Evolutionary conservation across 495 filamentous ascomycete genomes (phyloP), one percentile per base, ranked within the genome.

Genomic region (Letharia columbiana): DNA sequence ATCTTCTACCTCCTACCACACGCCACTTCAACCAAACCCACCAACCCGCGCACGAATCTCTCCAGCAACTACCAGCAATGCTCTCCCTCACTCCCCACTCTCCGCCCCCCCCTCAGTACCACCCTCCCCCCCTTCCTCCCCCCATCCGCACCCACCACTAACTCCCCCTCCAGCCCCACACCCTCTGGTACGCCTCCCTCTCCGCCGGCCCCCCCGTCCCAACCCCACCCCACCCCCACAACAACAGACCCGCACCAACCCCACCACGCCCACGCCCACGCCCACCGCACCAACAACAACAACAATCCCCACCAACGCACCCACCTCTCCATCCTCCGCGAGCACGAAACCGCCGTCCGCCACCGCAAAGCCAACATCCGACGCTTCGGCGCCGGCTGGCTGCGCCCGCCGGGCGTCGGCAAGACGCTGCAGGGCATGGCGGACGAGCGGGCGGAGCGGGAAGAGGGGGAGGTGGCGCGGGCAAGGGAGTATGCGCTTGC

Each of bases 351-450:
- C 64, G 81, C 83, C 64, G 75, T 91, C 13, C 83, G 83, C 66
- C 79, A 83, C 17, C 87, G 91, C 54, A 89, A 89, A 71, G 78
- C 82, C 33, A 87, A 89, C 70, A 87, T 92, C 49, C 82, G 84
- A 28, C 86, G 85, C 66, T 91, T 91, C 70, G 91, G 91, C 61
- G 83, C 79, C 69, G 83, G 83, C 39, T 95, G 91, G 91, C 86
- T 95, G 68, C 85, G 83, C 61, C 91, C 91, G 13, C 88, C 88
- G 0, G 90, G 90, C 12, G 81, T 91, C 49, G 66, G 80, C 31
- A 93, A 92, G 77, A 91, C 90, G 13, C 81, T 91, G 69, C 83
- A 89, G 67, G 88, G 89, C 63, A 79, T 90, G 74, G 85, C 84
- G 65, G 91, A 92, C 71, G 91, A 93, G 79, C 81, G 86, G 37